phyloP scores from a whole-genome alignment of 208 protist genomes.

The Kentomonas sorsogonicus region DNA sequence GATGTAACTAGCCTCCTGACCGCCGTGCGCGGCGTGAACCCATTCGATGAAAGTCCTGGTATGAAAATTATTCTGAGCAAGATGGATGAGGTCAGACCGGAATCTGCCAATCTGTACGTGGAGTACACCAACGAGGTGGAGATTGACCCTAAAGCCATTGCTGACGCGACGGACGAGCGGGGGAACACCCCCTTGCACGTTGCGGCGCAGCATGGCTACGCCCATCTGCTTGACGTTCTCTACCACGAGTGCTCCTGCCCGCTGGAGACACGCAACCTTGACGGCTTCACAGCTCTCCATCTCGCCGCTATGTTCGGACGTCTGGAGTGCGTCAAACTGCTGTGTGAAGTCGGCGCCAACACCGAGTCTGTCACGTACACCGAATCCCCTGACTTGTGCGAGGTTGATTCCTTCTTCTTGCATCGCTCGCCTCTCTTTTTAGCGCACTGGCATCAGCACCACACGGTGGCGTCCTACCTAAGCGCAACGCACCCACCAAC shows the following conservation, averaged over 20 bases:
- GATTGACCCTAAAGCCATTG: conserved; percentile 23
- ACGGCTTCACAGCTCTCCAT: conserved; percentile 43
- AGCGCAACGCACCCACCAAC: neutral
- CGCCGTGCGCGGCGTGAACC: conserved; percentile 42
- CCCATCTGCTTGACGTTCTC: conserved; percentile 20
- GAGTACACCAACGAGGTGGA: conserved; percentile 19
- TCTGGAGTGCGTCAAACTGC: conserved; percentile 23
- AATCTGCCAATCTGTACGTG: conserved; percentile 33
- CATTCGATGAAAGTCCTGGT: conserved; percentile 56
- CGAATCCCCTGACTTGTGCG: neutral
- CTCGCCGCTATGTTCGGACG: conserved; percentile 34
- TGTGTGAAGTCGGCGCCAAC: conserved; percentile 26
- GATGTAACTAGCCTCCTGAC: conserved; percentile 44
- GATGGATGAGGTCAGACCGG: conserved; percentile 8
- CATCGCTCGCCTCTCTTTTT: conserved; percentile 39
- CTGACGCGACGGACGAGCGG: conserved; percentile 15
- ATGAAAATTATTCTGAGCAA: conserved; percentile 39
- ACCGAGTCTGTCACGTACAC: conserved; percentile 14
- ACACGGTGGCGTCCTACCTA: conserved; percentile 13
- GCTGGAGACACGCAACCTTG: conserved; percentile 28
- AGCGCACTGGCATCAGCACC: conserved; percentile 36
- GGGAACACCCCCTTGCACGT: conserved; percentile 48
- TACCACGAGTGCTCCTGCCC: conserved; percentile 30
- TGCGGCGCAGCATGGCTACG: conserved; percentile 30
- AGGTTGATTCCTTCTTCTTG: conserved; percentile 5